phyloP scores from a whole-genome alignment of 164 flowering plant species.

The Akebia trifoliata region DNA sequence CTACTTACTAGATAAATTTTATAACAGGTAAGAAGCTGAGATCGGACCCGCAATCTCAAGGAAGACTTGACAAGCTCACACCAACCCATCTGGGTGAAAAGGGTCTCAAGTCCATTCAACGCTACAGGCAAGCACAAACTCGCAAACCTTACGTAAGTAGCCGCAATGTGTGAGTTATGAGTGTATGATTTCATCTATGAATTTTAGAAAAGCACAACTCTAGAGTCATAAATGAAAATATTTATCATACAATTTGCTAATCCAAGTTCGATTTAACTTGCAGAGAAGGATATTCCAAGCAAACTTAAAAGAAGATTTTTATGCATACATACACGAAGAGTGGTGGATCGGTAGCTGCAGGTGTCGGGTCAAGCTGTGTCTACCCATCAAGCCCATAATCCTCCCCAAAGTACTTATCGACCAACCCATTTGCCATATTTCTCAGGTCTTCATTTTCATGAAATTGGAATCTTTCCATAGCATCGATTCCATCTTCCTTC shows the following conservation, averaged over 20 bases:
- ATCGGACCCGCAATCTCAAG: neutral
- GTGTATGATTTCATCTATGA: neutral
- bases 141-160: neutral
- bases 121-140: neutral
- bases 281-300: neutral
- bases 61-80: neutral
- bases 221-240: conserved; percentile 2
- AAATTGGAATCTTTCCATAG: conserved; percentile 95
- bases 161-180: no score
- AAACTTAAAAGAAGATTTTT: neutral
- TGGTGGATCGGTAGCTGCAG: neutral
- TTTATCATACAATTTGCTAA: conserved; percentile 5
- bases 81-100: neutral
- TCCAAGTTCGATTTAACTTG: neutral
- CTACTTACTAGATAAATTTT: neutral
- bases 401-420: conserved; percentile 89
- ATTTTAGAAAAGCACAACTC: neutral
- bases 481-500: conserved; percentile 89
- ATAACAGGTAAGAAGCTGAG: conserved; percentile 6
- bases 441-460: conserved; percentile 91
- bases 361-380: conserved; percentile 3
- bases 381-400: conserved; percentile 74
- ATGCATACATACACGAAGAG: conserved; percentile 8
- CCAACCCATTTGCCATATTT: conserved; percentile 85
- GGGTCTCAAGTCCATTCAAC: neutral